These are phyloP conservation scores for Asclepias syriaca DNA, from an alignment of 257 asterid species.

Conservation along the genomic window DNA sequence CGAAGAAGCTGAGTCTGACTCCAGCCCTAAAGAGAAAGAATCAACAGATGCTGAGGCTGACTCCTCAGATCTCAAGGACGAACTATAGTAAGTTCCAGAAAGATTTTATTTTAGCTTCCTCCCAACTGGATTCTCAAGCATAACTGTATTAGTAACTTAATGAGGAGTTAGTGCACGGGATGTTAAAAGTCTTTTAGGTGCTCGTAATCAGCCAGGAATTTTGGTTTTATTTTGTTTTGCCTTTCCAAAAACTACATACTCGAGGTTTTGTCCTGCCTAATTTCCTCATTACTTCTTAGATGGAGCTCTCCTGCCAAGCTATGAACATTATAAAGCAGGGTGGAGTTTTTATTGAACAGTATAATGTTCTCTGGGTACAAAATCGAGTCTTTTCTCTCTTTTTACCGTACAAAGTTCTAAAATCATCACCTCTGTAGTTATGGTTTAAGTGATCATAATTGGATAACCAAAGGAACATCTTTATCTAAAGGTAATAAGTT, in stretches of 20 bases:
- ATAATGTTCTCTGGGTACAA: no score
- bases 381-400: no score
- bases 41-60: conserved; percentile 24
- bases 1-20: conserved; percentile 49
- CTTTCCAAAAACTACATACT: not conserved
- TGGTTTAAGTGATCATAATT: no score
- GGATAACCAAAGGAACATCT: no score
- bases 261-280: not conserved
- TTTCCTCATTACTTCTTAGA: not conserved
- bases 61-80: conserved; percentile 46
- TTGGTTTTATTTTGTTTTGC: conserved; percentile 10
- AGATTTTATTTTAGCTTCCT: conserved; percentile 16
- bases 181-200: conserved; percentile 17
- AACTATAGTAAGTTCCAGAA: conserved; percentile 40
- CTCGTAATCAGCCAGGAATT: conserved; percentile 24
- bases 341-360: no score
- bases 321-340: no score
- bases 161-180: conserved; percentile 14
- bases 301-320: no score
- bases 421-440: no score
- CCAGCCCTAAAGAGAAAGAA: conserved; percentile 34
- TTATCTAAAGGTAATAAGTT: no score
- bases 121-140: conserved; percentile 8
- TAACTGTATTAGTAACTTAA: conserved; percentile 6
- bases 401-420: no score